Conservation (phyloP, 352 stramenopile species). For the Phytophthora pseudosyringae region DNA sequence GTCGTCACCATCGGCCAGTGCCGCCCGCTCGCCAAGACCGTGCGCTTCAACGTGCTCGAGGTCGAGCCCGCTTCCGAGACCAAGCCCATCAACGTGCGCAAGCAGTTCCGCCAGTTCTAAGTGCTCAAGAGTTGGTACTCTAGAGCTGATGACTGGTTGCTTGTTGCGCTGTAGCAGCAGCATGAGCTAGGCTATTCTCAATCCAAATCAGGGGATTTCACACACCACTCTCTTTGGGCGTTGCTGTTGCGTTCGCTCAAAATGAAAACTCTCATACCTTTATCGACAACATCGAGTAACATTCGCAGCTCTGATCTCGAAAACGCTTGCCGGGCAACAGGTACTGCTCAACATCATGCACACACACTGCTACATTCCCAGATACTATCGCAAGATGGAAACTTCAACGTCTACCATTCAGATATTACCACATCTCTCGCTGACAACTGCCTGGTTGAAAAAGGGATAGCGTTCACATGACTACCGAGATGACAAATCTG, state of each 20-base stretch:
- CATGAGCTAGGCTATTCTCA: background rate
- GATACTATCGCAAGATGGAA: no score
- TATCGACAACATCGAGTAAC: no score
- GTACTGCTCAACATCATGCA: no score
- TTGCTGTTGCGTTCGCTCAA: background rate
- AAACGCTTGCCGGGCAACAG: no score
- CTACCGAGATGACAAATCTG: background rate
- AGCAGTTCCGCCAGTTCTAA: constrained; percentile 99
- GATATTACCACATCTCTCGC: no score
- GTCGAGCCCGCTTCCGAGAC: constrained; percentile 96
- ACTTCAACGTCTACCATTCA: no score
- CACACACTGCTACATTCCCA: no score
- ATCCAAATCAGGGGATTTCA: background rate
- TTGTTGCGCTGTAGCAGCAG: background rate
- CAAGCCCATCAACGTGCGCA: constrained; percentile 97
- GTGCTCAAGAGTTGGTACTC: constrained; percentile 15
- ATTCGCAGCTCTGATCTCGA: no score
- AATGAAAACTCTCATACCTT: background rate
- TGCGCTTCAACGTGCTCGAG: constrained; percentile 99
- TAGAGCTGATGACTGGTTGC: background rate
- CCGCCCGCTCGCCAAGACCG: constrained; percentile 99
- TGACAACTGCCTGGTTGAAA: no score
- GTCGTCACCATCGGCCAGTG: constrained; percentile 99
- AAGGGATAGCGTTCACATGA: background rate
- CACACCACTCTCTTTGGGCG: background rate